Base-by-base conservation (phyloP, 2,329 filamentous ascomycete species). In the Tympanopsis confertula region DNA sequence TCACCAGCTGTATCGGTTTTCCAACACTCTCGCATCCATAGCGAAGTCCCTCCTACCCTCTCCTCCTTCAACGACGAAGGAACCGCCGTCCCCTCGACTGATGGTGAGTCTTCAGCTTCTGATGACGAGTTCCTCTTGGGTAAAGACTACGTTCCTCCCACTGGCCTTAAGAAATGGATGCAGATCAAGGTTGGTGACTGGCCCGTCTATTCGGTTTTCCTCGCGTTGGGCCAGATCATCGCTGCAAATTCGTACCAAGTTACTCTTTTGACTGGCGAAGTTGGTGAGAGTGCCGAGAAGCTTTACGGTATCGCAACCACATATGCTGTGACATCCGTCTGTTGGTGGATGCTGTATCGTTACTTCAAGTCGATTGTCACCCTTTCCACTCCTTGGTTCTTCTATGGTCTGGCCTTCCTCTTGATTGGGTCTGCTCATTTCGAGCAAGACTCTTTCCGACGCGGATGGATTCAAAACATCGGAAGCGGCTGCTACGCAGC, bases 181-280 rank as follows among this genome's bases (percentile, higher is more conserved):
- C 63, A 71, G 42, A 58, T 66, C 40, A 69, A 71, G 24, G 53
- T 78, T 38, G 70, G 70, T n/a, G 72, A 78, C 46, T 80, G 75
- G 74, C 76, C 75, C 0, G 50, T 78, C 5, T 80, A 80, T 50
- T 68, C 71, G 3, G 63, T 79, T 42, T 61, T 79, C 35, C 64
- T 80, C n/a, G 73, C 73, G 5, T 61, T 78, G 26, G 71, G 72
- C 18, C 75, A 80, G 47, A 72, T 80, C 42, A 70, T 80, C 36
- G 72, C 76, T 1, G 71, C 74, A 40, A 80, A 78, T 53, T 79
- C 74, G 0, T 80, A 80, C 54, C 78, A 82, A 49, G 74, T 82
- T 48, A 78, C 75, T 1, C 62, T 82, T n/a, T 62, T 82, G 18
- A 76, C 74, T 0, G 77, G 77, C 14, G 68, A 76, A 45, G 62